These are phyloP conservation scores for Gnomoniopsis smithogilvyi DNA, from an alignment of 2,329 filamentous ascomycete genomes.

Conservation along the genomic window DNA sequence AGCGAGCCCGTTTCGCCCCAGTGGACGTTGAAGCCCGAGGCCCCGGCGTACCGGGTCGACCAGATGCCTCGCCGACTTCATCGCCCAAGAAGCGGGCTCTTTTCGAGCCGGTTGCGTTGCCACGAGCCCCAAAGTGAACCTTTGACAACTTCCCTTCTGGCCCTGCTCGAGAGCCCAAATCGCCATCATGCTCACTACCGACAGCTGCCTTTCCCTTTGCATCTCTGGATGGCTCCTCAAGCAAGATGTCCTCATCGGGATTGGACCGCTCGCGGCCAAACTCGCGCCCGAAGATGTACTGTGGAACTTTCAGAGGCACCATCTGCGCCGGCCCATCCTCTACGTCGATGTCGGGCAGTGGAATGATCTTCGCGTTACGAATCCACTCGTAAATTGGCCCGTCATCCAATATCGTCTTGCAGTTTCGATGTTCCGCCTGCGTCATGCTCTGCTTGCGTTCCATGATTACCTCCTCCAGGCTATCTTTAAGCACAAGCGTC, in stretches of 20 bases:
- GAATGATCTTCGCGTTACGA: constrained; percentile 44
- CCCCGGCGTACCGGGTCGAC: neutral
- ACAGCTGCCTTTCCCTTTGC: neutral
- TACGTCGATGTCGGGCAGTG: constrained; percentile 22
- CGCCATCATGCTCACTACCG: neutral
- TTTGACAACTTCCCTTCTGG: no score
- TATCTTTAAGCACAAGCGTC: constrained; percentile 75
- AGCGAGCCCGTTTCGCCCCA: no score
- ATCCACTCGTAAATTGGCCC: constrained; percentile 57
- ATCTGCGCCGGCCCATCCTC: constrained; percentile 44
- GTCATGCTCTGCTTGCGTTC: constrained; percentile 73
- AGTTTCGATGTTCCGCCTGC: constrained; percentile 55
- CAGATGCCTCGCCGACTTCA: neutral
- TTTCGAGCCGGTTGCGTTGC: neutral
- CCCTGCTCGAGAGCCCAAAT: neutral
- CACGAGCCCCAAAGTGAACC: no score
- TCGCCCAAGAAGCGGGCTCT: neutral
- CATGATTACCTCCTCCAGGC: constrained; percentile 82
- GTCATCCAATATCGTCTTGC: constrained; percentile 57
- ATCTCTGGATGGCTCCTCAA: constrained; percentile 20
- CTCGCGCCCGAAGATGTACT: constrained; percentile 49
- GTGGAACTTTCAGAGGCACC: constrained; percentile 40
- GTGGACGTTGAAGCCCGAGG: no score
- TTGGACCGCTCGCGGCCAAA: constrained; percentile 38
- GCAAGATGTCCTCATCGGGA: constrained; percentile 44